Percentiles rank a stretch among this genome's conserved stretches.
Conservation (phyloP, 2,329 filamentous ascomycete species). For the Colletotrichum sp. region DNA sequence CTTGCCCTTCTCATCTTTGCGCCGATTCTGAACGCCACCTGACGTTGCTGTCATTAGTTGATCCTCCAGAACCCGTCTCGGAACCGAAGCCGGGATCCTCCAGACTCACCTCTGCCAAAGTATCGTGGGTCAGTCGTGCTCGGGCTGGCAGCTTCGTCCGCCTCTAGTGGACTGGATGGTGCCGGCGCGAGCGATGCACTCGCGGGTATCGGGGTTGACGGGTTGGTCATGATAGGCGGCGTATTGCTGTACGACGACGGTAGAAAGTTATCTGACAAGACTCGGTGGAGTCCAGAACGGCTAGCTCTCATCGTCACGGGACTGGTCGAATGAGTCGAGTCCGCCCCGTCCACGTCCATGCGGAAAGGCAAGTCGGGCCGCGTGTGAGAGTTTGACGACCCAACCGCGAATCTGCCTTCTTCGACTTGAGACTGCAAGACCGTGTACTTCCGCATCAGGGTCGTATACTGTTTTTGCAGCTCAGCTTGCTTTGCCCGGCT, state of each 20-base stretch:
- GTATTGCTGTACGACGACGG: constrained; percentile 47
- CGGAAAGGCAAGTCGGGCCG: constrained; percentile 19
- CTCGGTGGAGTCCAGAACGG: constrained; percentile 37
- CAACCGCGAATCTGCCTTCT: constrained; percentile 17
- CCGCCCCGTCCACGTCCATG: constrained; percentile 24
- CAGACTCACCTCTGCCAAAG: constrained; percentile 50
- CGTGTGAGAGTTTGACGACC: constrained; percentile 18
- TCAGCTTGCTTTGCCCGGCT: constrained; percentile 59
- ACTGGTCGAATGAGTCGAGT: constrained; percentile 33
- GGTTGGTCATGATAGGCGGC: constrained; percentile 43
- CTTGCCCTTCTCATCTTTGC: constrained; percentile 57
- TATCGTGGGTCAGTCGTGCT: constrained; percentile 41
- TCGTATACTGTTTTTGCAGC: constrained; percentile 55
- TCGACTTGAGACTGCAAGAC: constrained; percentile 48
- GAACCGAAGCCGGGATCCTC: background rate
- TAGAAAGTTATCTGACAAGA: constrained; percentile 48
- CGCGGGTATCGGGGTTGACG: constrained; percentile 30
- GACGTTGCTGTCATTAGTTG: constrained; percentile 6
- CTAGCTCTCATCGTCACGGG: constrained; percentile 40
- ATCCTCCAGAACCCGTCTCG: constrained; percentile 35
- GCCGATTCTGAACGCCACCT: constrained; percentile 55
- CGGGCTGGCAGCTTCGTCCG: constrained; percentile 34
- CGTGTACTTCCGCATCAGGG: constrained; percentile 57
- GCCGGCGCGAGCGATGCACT: constrained; percentile 41
- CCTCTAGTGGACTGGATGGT: constrained; percentile 34